These are phyloP conservation scores for Ramaria rubella DNA, from an alignment of 768 basidiomycete genomes.

Conservation along the genomic window DNA sequence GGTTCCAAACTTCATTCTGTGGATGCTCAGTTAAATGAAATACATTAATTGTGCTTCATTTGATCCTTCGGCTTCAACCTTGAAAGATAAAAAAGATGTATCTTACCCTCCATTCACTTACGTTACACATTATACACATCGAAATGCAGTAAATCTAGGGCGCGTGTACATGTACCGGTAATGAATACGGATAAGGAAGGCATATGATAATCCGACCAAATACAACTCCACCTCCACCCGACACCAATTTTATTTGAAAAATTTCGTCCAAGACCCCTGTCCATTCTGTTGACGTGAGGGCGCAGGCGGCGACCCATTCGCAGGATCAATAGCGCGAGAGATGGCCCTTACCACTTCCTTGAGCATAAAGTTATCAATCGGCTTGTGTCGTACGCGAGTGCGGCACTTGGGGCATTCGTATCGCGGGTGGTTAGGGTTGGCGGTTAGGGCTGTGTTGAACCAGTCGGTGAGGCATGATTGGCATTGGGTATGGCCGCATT, in stretches of 20 bases:
- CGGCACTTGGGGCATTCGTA: constrained; percentile 70
- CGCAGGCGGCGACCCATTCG: background rate
- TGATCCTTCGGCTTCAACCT: too few species aligned
- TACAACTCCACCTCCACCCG: background rate
- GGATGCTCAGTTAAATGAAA: too few species aligned
- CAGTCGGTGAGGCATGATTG: constrained; percentile 51
- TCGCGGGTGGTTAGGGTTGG: constrained; percentile 36
- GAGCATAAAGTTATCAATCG: constrained; percentile 54
- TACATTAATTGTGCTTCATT: too few species aligned
- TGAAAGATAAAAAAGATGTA: too few species aligned
- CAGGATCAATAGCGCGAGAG: constrained; percentile 28
- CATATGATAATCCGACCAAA: background rate
- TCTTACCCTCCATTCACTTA: too few species aligned
- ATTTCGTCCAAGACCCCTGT: background rate
- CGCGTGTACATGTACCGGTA: too few species aligned
- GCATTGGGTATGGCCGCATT: constrained; percentile 70
- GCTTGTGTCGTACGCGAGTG: constrained; percentile 38
- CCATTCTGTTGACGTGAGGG: background rate
- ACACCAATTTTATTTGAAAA: background rate
- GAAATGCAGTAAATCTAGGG: too few species aligned
- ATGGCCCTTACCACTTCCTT: constrained; percentile 50
- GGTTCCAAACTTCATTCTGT: too few species aligned
- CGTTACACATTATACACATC: too few species aligned
- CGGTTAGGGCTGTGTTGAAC: constrained; percentile 42
- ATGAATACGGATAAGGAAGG: background rate